Evolutionary conservation across 1,139 yeast species (phyloP), one percentile per base, ranked within the genome.

Genomic region (Blastobotrys serpentis): DNA sequence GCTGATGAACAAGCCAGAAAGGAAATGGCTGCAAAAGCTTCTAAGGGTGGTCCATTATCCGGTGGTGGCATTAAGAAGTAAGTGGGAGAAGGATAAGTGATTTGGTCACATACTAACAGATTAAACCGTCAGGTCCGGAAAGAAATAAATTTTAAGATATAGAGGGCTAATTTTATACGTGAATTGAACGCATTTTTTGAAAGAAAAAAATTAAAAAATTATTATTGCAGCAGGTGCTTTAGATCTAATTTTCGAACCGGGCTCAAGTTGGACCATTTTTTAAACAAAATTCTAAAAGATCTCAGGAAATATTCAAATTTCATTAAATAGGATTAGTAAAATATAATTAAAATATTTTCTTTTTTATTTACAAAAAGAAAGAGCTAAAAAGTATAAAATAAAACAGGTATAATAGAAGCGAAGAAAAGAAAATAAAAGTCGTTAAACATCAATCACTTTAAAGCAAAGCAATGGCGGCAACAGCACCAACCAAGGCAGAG

Each of bases 41-140:
- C 86, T 62, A 81, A 85, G 64, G 96, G 96, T 56, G 96, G 96
- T 47, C 96, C 96, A 43, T 72, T 90, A 60, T 82, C 82, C 49
- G 90, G 95, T 52, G 96, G 96, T 49, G 98, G 98, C 54, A 89
- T 90, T 74, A 90, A 90, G 79, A 90, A 90, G 81, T 84, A 50
- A 48, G 64, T 45, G 10, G 19, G 8, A 23, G 10, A 23, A n/a
- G n/a, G n/a, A 10, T 10, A 14, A 19, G 8, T 6, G 40, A 5
- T 8, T 36, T 19, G n/a, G 21, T 7, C 7, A 5, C 26, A 10
- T 23, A 23, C 26, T 23, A 23, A 23, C 26, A 23, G 5, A 6
- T 10, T 23, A n/a, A n/a, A n/a, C n/a, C n/a, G n/a, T 21, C 47
- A 58, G 61, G 49, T 59, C 62, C 41, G 61, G 60, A 45, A 59